Percentiles rank a stretch among this genome's conserved stretches.
Conservation (phyloP, 805 yeast species). For the Saturnispora diversa region DNA sequence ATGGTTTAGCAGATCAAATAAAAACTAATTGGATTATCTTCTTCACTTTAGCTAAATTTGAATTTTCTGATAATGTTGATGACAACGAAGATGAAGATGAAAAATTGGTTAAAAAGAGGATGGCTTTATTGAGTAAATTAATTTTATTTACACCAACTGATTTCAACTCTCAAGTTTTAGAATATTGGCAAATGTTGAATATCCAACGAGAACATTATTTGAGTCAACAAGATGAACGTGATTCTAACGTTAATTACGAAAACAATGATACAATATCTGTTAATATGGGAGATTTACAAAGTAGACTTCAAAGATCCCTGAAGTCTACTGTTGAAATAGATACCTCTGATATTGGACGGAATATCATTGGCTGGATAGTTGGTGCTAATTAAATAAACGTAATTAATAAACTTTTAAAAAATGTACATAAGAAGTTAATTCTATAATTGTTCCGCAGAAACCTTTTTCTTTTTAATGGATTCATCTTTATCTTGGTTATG, state of each 20-base stretch:
- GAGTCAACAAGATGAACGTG: constrained; percentile 1
- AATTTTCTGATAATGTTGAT: constrained; percentile 19
- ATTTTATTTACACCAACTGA: constrained; percentile 46
- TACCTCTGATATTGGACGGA: constrained; percentile 25
- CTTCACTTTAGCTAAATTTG: constrained; percentile 60
- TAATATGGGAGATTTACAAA: constrained; percentile 18
- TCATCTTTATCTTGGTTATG: constrained; percentile 26
- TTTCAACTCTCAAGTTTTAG: constrained; percentile 46
- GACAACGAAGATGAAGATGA: constrained; percentile 13
- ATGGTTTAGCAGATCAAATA: constrained; percentile 16
- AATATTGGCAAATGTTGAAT: constrained; percentile 54
- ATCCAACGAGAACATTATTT: constrained; percentile 24
- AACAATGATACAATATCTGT: not conserved
- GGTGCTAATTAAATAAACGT: constrained; percentile 26
- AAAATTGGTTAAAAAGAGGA: constrained; percentile 31
- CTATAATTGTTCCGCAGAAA: constrained; percentile 15
- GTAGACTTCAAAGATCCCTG: constrained; percentile 25
- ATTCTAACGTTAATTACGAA: not conserved
- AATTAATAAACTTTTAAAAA: not conserved
- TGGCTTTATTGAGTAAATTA: constrained; percentile 45
- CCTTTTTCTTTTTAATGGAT: constrained; percentile 26
- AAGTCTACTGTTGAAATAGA: constrained; percentile 23
- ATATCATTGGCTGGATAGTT: constrained; percentile 31
- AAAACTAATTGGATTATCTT: constrained; percentile 57
- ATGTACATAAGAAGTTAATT: not conserved